Percentiles rank a stretch among this genome's conserved stretches.
Evolutionary conservation across 495 filamentous ascomycete genomes (phyloP).

Genomic region (Aspergillus sclerotiicarbonarius): DNA sequence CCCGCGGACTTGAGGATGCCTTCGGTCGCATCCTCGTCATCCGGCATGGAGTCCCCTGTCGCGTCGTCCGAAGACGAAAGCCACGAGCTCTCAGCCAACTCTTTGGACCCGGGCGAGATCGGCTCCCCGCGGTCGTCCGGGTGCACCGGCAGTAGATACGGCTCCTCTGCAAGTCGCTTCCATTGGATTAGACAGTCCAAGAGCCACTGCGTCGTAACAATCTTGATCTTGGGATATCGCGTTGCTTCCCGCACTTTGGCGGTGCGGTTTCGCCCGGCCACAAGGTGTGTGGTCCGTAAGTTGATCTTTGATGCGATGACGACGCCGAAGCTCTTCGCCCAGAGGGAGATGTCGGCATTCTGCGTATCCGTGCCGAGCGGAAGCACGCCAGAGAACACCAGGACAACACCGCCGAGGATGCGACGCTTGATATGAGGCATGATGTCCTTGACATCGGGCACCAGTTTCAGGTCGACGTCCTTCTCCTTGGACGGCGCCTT

Average conservation of each 20-base stretch:
- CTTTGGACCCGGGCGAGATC: conserved; percentile 33
- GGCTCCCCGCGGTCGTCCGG: conserved; percentile 55
- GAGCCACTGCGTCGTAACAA: conserved; percentile 89
- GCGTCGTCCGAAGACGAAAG: conserved; percentile 44
- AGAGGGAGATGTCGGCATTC: conserved; percentile 77
- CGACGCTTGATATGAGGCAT: conserved; percentile 74
- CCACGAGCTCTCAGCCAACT: conserved; percentile 38
- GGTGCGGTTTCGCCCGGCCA: conserved; percentile 77
- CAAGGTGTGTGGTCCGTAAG: conserved; percentile 62
- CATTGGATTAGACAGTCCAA: conserved; percentile 76
- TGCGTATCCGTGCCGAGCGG: conserved; percentile 74
- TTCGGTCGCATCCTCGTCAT: conserved; percentile 36
- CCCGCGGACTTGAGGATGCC: conserved; percentile 40
- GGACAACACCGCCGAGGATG: conserved; percentile 64
- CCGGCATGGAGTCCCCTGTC: conserved; percentile 37
- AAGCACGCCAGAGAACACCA: conserved; percentile 88
- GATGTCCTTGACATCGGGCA: conserved; percentile 81
- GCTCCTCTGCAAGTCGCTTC: conserved; percentile 68
- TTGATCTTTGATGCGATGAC: conserved; percentile 59
- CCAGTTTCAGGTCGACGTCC: conserved; percentile 60
- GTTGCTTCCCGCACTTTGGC: conserved; percentile 82
- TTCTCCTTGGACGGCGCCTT: conserved; percentile 48
- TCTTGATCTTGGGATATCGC: conserved; percentile 71
- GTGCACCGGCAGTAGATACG: conserved; percentile 67
- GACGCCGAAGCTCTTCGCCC: conserved; percentile 83